These are phyloP conservation scores for Ceratocystis eucalypticola DNA, from an alignment of 2,329 filamentous ascomycete genomes.

Conservation along the genomic window DNA sequence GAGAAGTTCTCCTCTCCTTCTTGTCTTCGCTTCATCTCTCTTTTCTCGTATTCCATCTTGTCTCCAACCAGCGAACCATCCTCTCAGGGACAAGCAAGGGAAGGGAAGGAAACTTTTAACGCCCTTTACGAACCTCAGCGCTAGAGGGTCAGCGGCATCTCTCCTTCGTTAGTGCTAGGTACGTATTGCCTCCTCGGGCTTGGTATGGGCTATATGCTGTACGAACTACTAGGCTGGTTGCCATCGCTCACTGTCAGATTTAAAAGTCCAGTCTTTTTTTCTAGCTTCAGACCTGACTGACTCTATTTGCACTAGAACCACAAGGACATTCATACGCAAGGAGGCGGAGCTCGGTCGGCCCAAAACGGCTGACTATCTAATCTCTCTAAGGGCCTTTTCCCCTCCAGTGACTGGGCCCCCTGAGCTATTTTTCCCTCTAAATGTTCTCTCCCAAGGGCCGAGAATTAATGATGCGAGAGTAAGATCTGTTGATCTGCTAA, in stretches of 20 bases:
- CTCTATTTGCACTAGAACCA: not conserved
- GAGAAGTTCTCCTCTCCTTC: not conserved
- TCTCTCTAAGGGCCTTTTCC: not conserved
- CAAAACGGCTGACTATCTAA: not conserved
- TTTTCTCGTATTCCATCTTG: constrained; percentile 1
- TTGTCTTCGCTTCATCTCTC: not conserved
- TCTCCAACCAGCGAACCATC: not conserved
- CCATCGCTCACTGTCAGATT: not conserved
- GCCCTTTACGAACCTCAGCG: not conserved
- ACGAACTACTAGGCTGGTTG: not conserved
- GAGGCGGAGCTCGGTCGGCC: not conserved
- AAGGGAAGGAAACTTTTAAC: not conserved
- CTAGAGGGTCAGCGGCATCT: not conserved
- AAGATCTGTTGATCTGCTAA: not conserved
- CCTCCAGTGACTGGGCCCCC: not conserved
- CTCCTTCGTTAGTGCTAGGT: not conserved
- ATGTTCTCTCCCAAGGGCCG: not conserved
- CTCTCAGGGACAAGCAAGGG: not conserved
- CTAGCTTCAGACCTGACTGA: not conserved
- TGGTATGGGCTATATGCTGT: not conserved
- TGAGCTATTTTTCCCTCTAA: constrained; percentile 1
- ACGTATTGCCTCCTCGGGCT: not conserved
- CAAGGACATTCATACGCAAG: not conserved
- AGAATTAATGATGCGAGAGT: not conserved
- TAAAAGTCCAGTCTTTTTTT: not conserved